A percentile compares a stretch with the other conserved stretches of the same genome.
Evolutionary conservation across 139 green algal genomes (phyloP).

Genomic region (Chlamydomonas eustigma): DNA sequence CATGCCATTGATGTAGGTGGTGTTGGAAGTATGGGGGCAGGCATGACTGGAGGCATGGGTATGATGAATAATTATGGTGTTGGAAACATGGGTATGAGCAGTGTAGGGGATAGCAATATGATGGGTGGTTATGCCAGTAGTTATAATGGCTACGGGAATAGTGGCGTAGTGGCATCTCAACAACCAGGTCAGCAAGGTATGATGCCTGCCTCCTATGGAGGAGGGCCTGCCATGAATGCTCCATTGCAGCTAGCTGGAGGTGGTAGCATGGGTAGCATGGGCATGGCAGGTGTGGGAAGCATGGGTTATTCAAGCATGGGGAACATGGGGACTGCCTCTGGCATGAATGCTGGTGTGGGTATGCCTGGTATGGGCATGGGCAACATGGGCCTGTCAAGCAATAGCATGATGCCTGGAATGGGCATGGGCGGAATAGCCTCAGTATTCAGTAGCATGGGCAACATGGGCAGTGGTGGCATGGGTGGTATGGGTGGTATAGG

Average conservation of each 20-base stretch:
- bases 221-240: neutral
- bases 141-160: constrained; percentile 25
- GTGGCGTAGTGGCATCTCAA: constrained; percentile 28
- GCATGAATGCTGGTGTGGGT: neutral
- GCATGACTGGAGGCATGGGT: too few species aligned
- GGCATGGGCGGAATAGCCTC: constrained; percentile 15
- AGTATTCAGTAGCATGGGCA: constrained; percentile 14
- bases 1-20: too few species aligned
- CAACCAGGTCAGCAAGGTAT: constrained; percentile 14
- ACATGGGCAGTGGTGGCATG: constrained; percentile 31
- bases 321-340: neutral
- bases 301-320: neutral
- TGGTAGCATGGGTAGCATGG: constrained; percentile 19
- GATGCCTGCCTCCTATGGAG: too few species aligned
- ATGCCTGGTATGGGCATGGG: constrained; percentile 24
- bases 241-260: constrained; percentile 6
- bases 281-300: constrained; percentile 22
- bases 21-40: too few species aligned
- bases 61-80: too few species aligned
- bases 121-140: neutral
- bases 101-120: neutral
- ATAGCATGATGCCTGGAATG: constrained; percentile 7
- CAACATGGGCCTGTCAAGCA: constrained; percentile 26
- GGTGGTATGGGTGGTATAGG: constrained; percentile 12
- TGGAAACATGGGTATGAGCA: too few species aligned